Evolutionary conservation across 345 rosid genomes (phyloP).

Genomic region (Clarkia xantiana): DNA sequence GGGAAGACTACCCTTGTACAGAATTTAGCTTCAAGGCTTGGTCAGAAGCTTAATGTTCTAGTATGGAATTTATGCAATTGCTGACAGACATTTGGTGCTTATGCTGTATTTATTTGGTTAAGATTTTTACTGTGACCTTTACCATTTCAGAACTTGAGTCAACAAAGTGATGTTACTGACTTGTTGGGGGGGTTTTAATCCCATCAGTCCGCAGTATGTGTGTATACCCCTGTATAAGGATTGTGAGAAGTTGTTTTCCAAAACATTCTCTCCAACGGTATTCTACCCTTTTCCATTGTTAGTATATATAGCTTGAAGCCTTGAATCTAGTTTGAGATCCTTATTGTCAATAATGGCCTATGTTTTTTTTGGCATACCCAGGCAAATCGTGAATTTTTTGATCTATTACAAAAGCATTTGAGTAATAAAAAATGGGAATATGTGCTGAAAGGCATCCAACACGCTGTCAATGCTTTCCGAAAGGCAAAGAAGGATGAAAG

Average conservation of each 20-base stretch:
- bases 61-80: constrained; percentile 16
- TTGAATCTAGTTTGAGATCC: neutral
- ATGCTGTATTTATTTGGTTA: neutral
- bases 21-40: constrained; percentile 60
- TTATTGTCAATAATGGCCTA: constrained; percentile 6
- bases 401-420: constrained; percentile 27
- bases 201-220: constrained; percentile 52
- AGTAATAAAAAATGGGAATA: constrained; percentile 44
- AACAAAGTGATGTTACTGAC: constrained; percentile 92
- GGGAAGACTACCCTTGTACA: constrained; percentile 97
- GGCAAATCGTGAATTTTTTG: constrained; percentile 30
- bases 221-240: constrained; percentile 64
- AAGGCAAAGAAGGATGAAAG: constrained; percentile 13
- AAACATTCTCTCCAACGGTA: constrained; percentile 42
- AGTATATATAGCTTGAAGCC: no score
- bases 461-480: constrained; percentile 20
- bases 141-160: constrained; percentile 78
- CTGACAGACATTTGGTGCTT: no score
- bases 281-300: neutral
- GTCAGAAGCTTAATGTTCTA: constrained; percentile 84
- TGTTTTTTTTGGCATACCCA: constrained; percentile 24
- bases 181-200: constrained; percentile 95
- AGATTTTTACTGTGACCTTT: constrained; percentile 1
- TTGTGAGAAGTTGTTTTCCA: constrained; percentile 42
- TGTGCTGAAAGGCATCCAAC: constrained; percentile 33